Evolutionary conservation across 257 asterid species (phyloP).

Genomic region (Lantana camara): DNA sequence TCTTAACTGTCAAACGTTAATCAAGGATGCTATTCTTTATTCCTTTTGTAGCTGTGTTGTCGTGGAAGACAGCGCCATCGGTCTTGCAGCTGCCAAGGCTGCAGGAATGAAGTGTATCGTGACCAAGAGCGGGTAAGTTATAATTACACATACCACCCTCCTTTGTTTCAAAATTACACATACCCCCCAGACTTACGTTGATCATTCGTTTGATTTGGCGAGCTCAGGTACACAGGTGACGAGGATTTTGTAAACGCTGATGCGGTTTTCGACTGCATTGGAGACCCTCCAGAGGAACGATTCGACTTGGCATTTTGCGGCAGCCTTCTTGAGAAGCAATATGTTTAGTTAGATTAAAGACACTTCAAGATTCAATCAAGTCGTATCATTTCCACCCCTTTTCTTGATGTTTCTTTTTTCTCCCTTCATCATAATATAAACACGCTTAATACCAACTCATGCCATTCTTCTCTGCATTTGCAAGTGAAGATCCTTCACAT

Average conservation of each 20-base stretch:
- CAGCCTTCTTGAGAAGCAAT: conserved; percentile 80
- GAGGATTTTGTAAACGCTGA: conserved; percentile 89
- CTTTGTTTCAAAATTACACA: too few relatives aligned
- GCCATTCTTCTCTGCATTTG: not conserved
- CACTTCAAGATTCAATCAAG: not conserved
- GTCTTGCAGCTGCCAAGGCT: conserved; percentile 95
- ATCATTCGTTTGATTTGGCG: not conserved
- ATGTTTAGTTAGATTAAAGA: conserved; percentile 40
- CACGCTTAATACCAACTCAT: not conserved
- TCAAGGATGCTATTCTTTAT: conserved; percentile 1
- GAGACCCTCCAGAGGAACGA: conserved; percentile 93
- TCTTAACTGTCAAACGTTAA: not conserved
- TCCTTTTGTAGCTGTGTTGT: conserved; percentile 72
- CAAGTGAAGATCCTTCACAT: too few relatives aligned
- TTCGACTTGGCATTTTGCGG: conserved; percentile 84
- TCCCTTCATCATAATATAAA: conserved; percentile 3
- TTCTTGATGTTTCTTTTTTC: conserved; percentile 18
- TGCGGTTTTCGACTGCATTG: conserved; percentile 96
- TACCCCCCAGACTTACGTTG: too few relatives aligned
- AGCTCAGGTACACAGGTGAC: conserved; percentile 76
- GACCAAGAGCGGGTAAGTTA: conserved; percentile 88
- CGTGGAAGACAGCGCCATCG: conserved; percentile 95
- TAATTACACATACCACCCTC: not conserved
- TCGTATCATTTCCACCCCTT: not conserved
- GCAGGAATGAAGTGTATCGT: conserved; percentile 96